Conservation (phyloP, 768 basidiomycete genomes). For the Tulasnella calospora region DNA sequence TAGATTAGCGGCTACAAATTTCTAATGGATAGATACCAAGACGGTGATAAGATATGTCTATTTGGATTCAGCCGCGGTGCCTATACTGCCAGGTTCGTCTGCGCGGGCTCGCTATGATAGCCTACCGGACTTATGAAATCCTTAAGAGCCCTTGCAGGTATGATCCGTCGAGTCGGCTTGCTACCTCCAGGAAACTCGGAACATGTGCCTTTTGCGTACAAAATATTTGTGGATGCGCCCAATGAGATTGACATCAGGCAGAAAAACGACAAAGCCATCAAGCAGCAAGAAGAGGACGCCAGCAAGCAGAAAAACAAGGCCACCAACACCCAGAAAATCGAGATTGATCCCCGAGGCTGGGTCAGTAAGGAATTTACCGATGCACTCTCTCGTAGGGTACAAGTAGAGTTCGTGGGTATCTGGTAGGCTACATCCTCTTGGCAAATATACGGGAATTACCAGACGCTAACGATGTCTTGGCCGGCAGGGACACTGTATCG, state of each 20-base stretch:
- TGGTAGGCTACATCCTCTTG: slow-evolving; percentile 45
- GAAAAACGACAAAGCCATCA: too few relatives aligned
- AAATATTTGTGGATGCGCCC: slow-evolving; percentile 54
- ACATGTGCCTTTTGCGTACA: slow-evolving; percentile 70
- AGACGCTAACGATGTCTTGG: not conserved
- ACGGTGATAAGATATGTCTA: slow-evolving; percentile 69
- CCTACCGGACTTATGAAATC: too few relatives aligned
- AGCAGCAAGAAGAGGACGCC: too few relatives aligned
- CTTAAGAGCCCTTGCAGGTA: not conserved
- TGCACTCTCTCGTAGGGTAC: slow-evolving; percentile 60
- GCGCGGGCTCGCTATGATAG: not conserved
- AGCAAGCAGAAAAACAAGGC: too few relatives aligned
- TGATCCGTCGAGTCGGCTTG: slow-evolving; percentile 48
- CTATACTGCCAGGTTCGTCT: slow-evolving; percentile 45
- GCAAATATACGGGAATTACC: not conserved
- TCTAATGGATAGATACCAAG: slow-evolving; percentile 29
- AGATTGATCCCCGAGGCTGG: not conserved
- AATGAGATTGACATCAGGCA: slow-evolving; percentile 41
- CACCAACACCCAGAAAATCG: too few relatives aligned
- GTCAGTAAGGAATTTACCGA: slow-evolving; percentile 57
- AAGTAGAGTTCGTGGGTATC: slow-evolving; percentile 71
- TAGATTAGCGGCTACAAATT: slow-evolving; percentile 26
- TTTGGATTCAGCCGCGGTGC: slow-evolving; percentile 83
- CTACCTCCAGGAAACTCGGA: slow-evolving; percentile 63
- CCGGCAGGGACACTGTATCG: slow-evolving; percentile 16